phyloP scores from a whole-genome alignment of 2,329 filamentous ascomycete genomes.

The Fusarium oxysporum region DNA sequence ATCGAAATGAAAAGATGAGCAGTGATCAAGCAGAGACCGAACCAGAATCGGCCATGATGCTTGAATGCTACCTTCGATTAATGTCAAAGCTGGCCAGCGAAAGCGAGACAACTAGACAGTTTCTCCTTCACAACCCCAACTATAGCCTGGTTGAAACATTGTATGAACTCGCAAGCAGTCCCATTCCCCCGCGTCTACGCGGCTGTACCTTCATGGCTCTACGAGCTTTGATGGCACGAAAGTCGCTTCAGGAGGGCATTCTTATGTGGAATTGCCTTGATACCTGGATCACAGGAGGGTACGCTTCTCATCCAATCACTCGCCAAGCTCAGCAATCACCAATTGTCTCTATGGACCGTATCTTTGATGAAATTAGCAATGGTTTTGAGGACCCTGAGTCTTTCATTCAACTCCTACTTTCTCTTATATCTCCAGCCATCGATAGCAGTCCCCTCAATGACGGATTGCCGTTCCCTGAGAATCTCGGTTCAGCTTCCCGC shows the following conservation, averaged over 20 bases:
- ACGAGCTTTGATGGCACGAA: conserved; percentile 79
- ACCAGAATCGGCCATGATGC: conserved; percentile 94
- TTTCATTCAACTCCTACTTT: conserved; percentile 81
- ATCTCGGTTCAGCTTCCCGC: conserved; percentile 80
- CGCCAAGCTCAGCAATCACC: conserved; percentile 51
- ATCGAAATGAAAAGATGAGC: conserved; percentile 70
- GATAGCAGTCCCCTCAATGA: conserved; percentile 75
- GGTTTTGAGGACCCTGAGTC: conserved; percentile 88
- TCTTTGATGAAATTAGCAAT: conserved; percentile 79
- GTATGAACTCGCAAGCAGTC: conserved; percentile 81
- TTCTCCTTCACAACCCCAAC: conserved; percentile 73
- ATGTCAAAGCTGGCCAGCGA: conserved; percentile 84
- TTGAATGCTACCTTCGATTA: conserved; percentile 91
- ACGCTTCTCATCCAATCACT: conserved; percentile 53
- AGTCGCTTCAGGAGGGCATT: conserved; percentile 73
- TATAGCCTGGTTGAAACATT: conserved; percentile 80
- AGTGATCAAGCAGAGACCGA: conserved; percentile 81
- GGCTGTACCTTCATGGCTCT: conserved; percentile 87
- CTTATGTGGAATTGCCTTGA: conserved; percentile 86
- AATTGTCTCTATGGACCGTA: conserved; percentile 66
- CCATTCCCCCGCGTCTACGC: conserved; percentile 80
- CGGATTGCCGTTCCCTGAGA: conserved; percentile 86
- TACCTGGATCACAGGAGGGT: conserved; percentile 77
- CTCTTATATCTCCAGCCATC: conserved; percentile 74
- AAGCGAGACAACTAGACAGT: conserved; percentile 77